Base-by-base conservation (phyloP, 257 asterid genomes). In the Scutellaria baicalensis region DNA sequence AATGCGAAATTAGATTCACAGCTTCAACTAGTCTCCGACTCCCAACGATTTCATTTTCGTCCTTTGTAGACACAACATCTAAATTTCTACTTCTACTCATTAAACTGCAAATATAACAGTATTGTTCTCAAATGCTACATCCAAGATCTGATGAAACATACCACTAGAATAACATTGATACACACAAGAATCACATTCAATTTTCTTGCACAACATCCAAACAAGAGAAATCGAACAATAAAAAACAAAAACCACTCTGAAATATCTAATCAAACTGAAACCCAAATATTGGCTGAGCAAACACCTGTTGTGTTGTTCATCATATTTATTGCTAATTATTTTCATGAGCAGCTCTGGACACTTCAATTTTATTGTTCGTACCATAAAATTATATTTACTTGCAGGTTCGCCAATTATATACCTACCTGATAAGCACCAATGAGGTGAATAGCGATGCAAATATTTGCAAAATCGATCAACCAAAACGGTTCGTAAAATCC, bases 231-330 rank as follows among this genome's bases (percentile, higher is more conserved):
- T 33, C 72, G 35, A 35, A n/a, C 6, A 35, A 64, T 5, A 23
- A 8, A 20, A 61, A 69, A 61, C 2, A 43, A 42, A 64, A 59
- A 44, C 20, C 38, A 36, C 17, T 3, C 1, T 4, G 27, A 16
- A 40, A n/a, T 27, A 27, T 31, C 36, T 9, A 39, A 35, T 52
- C 14, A 43, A 67, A 16, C 43, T 21, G 52, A 31, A 77, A 86
- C 2, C 80, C 77, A 36, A 81, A 86, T n/a, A 86, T 23, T 0
- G 92, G 92, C 44, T 83, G 92, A 1, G 85, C 84, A 17, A 79
- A 86, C 0, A 86, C 86, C 91, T 85, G 71, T 27, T 60, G 18
- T n/a, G n/a, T n/a, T n/a, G n/a, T n/a, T n/a, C n/a, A 27, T 10
- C 60, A 44, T 50, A 2, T 2, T 6, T 17, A 23, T 12, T 31